These are phyloP conservation scores for Ascochyta fabae DNA, from an alignment of 2,329 filamentous ascomycete species.

Conservation along the genomic window DNA sequence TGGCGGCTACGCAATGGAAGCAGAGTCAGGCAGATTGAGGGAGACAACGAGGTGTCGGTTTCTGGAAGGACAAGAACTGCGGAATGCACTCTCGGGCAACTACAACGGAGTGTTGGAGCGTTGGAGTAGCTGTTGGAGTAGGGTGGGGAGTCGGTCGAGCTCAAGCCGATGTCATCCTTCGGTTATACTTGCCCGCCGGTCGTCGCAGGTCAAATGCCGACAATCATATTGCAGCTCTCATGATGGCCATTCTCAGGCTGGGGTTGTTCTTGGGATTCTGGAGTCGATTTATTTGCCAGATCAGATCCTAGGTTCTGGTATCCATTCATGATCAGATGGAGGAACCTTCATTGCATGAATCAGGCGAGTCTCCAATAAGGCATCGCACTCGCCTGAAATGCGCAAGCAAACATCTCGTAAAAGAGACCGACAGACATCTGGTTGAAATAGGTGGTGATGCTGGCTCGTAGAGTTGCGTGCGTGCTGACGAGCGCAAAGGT, in stretches of 20 bases:
- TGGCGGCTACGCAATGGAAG: neutral
- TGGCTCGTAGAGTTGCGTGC: neutral
- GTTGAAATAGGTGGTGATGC: no score
- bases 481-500: neutral
- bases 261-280: neutral
- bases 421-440: no score
- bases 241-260: neutral
- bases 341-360: no score
- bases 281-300: neutral
- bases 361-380: no score
- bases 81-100: no score
- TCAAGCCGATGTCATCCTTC: conserved; percentile 10
- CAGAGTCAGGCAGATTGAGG: neutral
- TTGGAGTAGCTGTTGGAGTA: conserved; percentile 17
- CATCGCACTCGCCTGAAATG: no score
- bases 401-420: no score
- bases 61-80: no score
- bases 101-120: neutral
- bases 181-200: neutral
- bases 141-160: neutral
- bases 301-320: no score
- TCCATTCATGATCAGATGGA: no score
- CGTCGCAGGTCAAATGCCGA: conserved; percentile 8
- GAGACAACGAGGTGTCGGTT: neutral
- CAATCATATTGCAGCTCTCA: neutral